Conservation (phyloP, 306 rosid genomes). For the Elaeagnus macrophylla region DNA sequence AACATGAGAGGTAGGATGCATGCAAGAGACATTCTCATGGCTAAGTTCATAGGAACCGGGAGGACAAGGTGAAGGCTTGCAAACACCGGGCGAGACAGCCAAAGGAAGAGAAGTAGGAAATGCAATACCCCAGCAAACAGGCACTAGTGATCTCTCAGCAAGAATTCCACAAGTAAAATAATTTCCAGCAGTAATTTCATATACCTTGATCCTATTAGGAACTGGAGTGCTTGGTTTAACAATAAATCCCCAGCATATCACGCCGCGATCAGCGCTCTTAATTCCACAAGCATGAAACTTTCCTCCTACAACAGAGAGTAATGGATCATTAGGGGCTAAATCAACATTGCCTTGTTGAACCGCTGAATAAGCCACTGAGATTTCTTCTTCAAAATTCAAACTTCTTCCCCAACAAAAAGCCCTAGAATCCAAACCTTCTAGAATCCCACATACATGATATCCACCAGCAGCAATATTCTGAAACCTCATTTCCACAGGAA, state of each 20-base stretch:
- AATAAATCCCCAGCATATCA: slow-evolving; percentile 78
- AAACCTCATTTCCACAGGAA: slow-evolving; percentile 48
- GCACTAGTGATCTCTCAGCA: slow-evolving; percentile 59
- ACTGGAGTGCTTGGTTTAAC: slow-evolving; percentile 54
- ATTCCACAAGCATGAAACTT: slow-evolving; percentile 92
- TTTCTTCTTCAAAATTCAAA: slow-evolving; percentile 58
- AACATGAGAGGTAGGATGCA: slow-evolving; percentile 34
- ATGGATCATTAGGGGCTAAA: slow-evolving; percentile 59
- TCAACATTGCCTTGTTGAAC: slow-evolving; percentile 53
- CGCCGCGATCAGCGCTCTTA: slow-evolving; percentile 58
- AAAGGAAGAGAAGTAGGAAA: slow-evolving; percentile 75
- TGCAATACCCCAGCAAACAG: slow-evolving; percentile 88
- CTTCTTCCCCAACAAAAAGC: slow-evolving; percentile 88
- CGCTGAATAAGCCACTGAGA: slow-evolving; percentile 39
- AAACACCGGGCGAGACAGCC: slow-evolving; percentile 61
- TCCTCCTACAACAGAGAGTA: slow-evolving; percentile 82
- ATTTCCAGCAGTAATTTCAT: slow-evolving; percentile 76
- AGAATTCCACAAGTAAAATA: slow-evolving; percentile 83
- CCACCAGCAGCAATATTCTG: slow-evolving; percentile 76
- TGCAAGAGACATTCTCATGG: slow-evolving; percentile 43
- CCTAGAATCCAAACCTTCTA: slow-evolving; percentile 48
- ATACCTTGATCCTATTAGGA: slow-evolving; percentile 49
- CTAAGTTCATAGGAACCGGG: slow-evolving; percentile 56
- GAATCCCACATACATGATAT: slow-evolving; percentile 82
- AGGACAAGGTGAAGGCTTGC: slow-evolving; percentile 60